A percentile compares a stretch with the other conserved stretches of the same genome.
These are phyloP conservation scores for Salvia hispanica DNA, from an alignment of 257 asterid genomes.

Conservation along the genomic window DNA sequence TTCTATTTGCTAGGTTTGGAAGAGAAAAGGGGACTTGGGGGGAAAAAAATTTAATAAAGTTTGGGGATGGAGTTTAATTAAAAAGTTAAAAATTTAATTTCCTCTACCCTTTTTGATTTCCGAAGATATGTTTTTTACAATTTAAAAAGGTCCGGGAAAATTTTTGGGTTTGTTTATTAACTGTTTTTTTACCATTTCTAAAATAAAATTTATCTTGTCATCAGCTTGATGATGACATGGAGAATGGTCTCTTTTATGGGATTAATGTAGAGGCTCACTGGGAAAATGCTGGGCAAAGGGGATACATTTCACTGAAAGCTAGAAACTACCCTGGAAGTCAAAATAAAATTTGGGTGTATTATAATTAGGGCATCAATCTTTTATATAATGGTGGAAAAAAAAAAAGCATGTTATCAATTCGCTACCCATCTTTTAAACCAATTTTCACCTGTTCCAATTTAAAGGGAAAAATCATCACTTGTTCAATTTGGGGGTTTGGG, in stretches of 20 bases:
- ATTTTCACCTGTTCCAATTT: not conserved
- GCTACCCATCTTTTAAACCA: not conserved
- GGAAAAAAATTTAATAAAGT: slow-evolving; percentile 42
- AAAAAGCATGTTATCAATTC: not conserved
- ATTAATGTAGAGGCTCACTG: not conserved
- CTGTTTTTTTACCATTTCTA: slow-evolving; percentile 10
- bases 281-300: not conserved
- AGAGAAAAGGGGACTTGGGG: slow-evolving; percentile 47
- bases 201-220: slow-evolving; percentile 1
- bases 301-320: not conserved
- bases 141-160: slow-evolving; percentile 1
- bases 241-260: not conserved
- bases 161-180: slow-evolving; percentile 17
- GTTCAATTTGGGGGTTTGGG: not conserved
- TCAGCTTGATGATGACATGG: slow-evolving; percentile 2
- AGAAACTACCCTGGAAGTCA: not conserved
- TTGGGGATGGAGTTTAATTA: too few relatives aligned
- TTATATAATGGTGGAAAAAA: not conserved
- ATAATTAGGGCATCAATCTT: slow-evolving; percentile 1
- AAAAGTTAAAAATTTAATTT: too few relatives aligned
- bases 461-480: slow-evolving; percentile 2
- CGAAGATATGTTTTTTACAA: slow-evolving; percentile 13
- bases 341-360: not conserved
- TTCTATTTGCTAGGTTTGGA: slow-evolving; percentile 51
- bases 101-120: slow-evolving; percentile 17